Base-by-base conservation (phyloP, 345 rosid species). In the Eucalyptus paniculata region DNA sequence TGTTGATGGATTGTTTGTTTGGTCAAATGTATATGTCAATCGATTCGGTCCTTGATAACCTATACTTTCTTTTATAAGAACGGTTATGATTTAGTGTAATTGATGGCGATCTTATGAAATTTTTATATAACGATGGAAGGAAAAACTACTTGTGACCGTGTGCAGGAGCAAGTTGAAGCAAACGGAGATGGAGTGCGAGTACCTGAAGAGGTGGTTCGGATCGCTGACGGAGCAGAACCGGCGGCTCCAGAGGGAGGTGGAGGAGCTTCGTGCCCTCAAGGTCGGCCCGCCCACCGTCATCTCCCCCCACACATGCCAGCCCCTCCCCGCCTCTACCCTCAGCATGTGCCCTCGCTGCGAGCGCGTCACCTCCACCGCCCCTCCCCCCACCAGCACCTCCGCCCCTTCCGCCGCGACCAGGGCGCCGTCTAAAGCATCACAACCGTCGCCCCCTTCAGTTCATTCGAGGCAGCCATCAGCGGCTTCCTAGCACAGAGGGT, bases 121-220 rank as follows among this genome's bases (percentile, higher is more conserved):
- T 45, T 65, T 60, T 37, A 24, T 34, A 12, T 44, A 54, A 88
- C 86, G 77, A 86, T 85, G 16, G 62, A 28, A 58, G n/a, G 47
- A 24, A 83, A 60, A 13, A 51, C 53, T 21, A 9, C 49, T 40
- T 11, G 14, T 2, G 12, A 40, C 24, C 24, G 24, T 69, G 11
- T 8, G 45, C 92, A 98, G 99, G 97, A 95, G 98, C 94, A 98
- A 98, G 93, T 89, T 96, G 92, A 98, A 97, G 93, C 99, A 98
- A 92, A 98, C 98, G 32, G 99, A 97, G 90, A 94, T 97, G 94
- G 99, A 98, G 91, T 98, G 99, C 56, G 98, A 97, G 92, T 96
- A 95, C 92, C 89, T 98, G 89, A 98, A 96, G 94, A 94, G 99
- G 90, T 96, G 99, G 98, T 98, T 96, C 87, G 97, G 97, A 50